phyloP scores from a whole-genome alignment of 1,139 yeast species.

The Ogataea hybrid region DNA sequence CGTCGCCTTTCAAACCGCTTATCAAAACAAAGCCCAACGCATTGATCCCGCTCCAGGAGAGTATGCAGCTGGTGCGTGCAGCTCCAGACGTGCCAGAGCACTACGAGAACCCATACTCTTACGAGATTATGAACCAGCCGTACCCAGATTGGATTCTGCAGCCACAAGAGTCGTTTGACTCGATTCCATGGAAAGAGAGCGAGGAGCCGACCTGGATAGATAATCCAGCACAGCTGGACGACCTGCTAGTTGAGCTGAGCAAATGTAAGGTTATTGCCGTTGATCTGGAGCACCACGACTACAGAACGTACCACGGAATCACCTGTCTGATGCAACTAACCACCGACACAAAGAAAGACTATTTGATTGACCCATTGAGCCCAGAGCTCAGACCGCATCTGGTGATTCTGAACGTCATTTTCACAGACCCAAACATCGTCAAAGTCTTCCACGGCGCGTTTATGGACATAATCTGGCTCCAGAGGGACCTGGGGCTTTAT shows the following conservation, averaged over 20 bases:
- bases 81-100: constrained; percentile 52
- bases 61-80: constrained; percentile 41
- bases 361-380: constrained; percentile 57
- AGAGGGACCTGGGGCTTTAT: constrained; percentile 90
- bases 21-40: constrained; percentile 72
- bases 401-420: constrained; percentile 63
- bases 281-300: constrained; percentile 97
- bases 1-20: constrained; percentile 73
- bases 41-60: constrained; percentile 50
- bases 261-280: constrained; percentile 71
- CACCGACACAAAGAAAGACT: constrained; percentile 42
- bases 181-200: constrained; percentile 64
- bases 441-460: constrained; percentile 96
- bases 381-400: constrained; percentile 69
- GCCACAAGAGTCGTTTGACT: constrained; percentile 44
- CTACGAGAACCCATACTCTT: constrained; percentile 77
- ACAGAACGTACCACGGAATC: constrained; percentile 83
- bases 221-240: constrained; percentile 45
- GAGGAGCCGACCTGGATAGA: constrained; percentile 71
- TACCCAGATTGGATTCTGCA: constrained; percentile 62
- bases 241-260: constrained; percentile 54
- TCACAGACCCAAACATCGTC: constrained; percentile 74
- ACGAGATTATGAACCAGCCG: constrained; percentile 68
- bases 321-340: constrained; percentile 95
- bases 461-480: constrained; percentile 97